Conservation (phyloP, 108 stramenopile genomes). For the Cyclotella atomus region DNA sequence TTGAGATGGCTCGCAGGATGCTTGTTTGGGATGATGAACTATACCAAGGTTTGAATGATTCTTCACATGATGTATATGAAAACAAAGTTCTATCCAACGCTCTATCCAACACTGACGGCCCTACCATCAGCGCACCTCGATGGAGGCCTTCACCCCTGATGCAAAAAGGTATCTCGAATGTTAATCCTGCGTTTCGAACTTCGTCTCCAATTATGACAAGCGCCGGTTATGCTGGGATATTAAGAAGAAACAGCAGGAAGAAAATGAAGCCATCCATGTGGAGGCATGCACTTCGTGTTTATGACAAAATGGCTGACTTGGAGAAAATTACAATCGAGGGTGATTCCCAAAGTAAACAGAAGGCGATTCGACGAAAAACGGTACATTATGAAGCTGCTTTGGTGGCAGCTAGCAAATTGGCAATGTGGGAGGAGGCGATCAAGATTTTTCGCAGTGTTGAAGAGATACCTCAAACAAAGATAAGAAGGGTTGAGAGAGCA, state of each 20-base stretch:
- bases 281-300: conserved; percentile 72
- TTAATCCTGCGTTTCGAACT: conserved; percentile 78
- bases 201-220: conserved; percentile 74
- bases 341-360: background rate
- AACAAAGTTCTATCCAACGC: background rate
- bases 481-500: background rate
- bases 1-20: conserved; percentile 77
- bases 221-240: conserved; percentile 73
- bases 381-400: conserved; percentile 81
- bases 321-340: conserved; percentile 19
- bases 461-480: background rate
- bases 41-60: conserved; percentile 47
- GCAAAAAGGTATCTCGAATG: conserved; percentile 61
- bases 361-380: conserved; percentile 53
- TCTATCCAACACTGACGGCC: background rate
- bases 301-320: conserved; percentile 68
- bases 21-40: conserved; percentile 57
- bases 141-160: conserved; percentile 65
- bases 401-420: conserved; percentile 77
- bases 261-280: conserved; percentile 78
- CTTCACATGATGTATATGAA: conserved; percentile 7
- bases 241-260: conserved; percentile 79
- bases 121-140: conserved; percentile 28
- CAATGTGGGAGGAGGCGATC: conserved; percentile 74
- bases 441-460: conserved; percentile 64